Conservation (phyloP, 2,329 filamentous ascomycete species). For the Calonectria henricotiae region DNA sequence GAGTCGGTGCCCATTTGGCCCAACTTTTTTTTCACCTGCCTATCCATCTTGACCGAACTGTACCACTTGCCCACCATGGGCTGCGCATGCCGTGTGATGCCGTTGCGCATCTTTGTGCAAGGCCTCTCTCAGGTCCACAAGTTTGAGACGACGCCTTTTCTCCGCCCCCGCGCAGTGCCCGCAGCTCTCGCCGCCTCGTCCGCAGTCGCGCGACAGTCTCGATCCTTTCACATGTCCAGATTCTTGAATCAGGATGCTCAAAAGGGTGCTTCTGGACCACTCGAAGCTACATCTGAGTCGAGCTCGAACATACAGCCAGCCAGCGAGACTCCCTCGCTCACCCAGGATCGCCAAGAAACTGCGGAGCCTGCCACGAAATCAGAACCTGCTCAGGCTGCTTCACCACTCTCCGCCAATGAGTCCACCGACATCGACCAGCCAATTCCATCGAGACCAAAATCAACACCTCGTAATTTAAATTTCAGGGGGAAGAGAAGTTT, state of each 20-base stretch:
- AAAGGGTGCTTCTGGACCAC: slow-evolving; percentile 4
- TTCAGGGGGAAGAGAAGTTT: not conserved
- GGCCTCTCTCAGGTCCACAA: slow-evolving; percentile 63
- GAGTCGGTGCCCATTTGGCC: slow-evolving; percentile 40
- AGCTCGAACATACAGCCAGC: not conserved
- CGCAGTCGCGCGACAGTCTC: slow-evolving; percentile 45
- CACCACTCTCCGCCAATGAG: not conserved
- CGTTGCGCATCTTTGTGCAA: slow-evolving; percentile 67
- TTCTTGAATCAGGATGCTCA: slow-evolving; percentile 42
- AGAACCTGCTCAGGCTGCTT: not conserved
- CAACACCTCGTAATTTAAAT: not conserved
- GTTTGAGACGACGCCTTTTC: slow-evolving; percentile 47
- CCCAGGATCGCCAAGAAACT: not conserved
- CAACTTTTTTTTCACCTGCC: slow-evolving; percentile 45
- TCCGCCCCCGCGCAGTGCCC: slow-evolving; percentile 39
- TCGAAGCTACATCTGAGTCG: not conserved
- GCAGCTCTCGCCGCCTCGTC: slow-evolving; percentile 37
- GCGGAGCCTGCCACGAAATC: not conserved
- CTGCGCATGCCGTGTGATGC: slow-evolving; percentile 65
- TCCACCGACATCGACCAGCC: not conserved
- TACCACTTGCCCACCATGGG: slow-evolving; percentile 58
- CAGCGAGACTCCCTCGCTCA: slow-evolving; percentile 6
- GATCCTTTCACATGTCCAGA: slow-evolving; percentile 48
- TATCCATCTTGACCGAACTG: slow-evolving; percentile 26
- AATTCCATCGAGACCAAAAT: not conserved